Conservation (phyloP, 192 early-diverging fungal species). For the Rhizophagus sp. region DNA sequence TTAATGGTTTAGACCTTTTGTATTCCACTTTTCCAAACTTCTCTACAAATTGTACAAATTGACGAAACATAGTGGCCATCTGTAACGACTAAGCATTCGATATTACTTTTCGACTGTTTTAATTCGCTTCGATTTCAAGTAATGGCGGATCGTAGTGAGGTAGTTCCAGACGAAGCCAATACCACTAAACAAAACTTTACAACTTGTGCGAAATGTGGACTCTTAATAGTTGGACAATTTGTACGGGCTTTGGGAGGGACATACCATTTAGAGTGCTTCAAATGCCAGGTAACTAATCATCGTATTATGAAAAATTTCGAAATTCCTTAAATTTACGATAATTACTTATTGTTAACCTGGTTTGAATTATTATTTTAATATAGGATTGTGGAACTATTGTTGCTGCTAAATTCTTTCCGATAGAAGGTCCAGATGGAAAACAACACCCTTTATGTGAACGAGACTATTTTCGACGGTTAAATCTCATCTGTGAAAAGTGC, state of each 20-base stretch:
- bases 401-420: constrained; percentile 85
- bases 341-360: constrained; percentile 39
- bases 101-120: background rate
- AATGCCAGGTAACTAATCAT: constrained; percentile 76
- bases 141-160: constrained; percentile 23
- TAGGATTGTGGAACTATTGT: constrained; percentile 80
- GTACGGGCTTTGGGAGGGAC: constrained; percentile 82
- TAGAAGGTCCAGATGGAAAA: constrained; percentile 56
- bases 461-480: constrained; percentile 85
- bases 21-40: background rate
- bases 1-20: background rate
- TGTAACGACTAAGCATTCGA: background rate
- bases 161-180: background rate
- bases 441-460: constrained; percentile 77
- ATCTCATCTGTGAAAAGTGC: constrained; percentile 85
- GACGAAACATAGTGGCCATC: background rate
- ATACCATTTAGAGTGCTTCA: constrained; percentile 95
- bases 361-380: background rate
- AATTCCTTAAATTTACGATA: constrained; percentile 36
- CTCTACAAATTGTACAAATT: background rate
- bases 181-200: constrained; percentile 29
- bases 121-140: background rate
- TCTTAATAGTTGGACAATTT: constrained; percentile 81
- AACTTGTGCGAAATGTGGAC: constrained; percentile 67
- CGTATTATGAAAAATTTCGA: constrained; percentile 31